Percentiles rank a stretch among this genome's conserved stretches.
These are phyloP conservation scores for Blastobotrys attinorum DNA, from an alignment of 805 yeast species.

Conservation along the genomic window DNA sequence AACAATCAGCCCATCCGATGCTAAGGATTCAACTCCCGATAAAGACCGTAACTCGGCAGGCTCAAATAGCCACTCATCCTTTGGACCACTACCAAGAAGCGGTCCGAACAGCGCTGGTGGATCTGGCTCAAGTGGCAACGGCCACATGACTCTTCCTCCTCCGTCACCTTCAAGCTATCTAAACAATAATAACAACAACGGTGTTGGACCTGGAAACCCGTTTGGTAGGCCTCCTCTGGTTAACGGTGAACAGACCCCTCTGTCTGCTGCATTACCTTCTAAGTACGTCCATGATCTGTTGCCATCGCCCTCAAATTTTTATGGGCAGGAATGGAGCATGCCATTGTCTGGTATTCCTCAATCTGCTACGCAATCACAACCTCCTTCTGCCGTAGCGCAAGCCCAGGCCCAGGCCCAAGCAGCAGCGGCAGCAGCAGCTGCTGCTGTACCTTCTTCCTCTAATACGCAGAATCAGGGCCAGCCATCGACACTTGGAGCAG, in stretches of 20 bases:
- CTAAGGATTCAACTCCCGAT: neutral
- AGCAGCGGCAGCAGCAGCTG: neutral
- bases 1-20: conserved; percentile 13
- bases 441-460: neutral
- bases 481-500: neutral
- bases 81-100: neutral
- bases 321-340: conserved; percentile 51
- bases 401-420: neutral
- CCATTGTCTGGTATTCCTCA: neutral
- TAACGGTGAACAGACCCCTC: conserved; percentile 59
- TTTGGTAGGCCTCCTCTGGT: conserved; percentile 24
- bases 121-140: conserved; percentile 9
- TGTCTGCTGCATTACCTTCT: conserved; percentile 61
- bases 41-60: neutral
- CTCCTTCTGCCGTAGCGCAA: neutral
- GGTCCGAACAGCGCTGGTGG: conserved; percentile 11
- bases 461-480: neutral
- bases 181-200: conserved; percentile 15
- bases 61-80: neutral
- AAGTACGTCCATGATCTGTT: conserved; percentile 64
- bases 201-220: conserved; percentile 29
- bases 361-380: neutral
- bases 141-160: conserved; percentile 26
- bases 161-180: conserved; percentile 29
- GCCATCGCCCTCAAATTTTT: conserved; percentile 75